A percentile compares a stretch with the other conserved stretches of the same genome.
Evolutionary conservation across 768 basidiomycete genomes (phyloP).

Genomic region (Fomitopsis serialis): DNA sequence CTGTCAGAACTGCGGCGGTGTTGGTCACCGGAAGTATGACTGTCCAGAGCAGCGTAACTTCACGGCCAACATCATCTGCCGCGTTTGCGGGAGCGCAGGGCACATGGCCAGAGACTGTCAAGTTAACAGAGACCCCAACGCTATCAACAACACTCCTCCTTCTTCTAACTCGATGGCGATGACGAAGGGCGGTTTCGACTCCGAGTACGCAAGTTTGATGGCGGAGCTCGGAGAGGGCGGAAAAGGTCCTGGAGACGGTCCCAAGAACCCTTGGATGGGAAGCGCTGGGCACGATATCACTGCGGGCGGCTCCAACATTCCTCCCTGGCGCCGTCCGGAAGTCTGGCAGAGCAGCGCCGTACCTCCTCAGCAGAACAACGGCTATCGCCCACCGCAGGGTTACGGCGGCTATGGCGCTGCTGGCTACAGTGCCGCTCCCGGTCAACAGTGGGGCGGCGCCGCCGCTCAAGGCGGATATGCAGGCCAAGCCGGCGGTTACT

Average conservation of each 20-base stretch:
- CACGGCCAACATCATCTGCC: slow-evolving; percentile 99
- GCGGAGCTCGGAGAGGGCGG: slow-evolving; percentile 91
- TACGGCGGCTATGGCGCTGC: slow-evolving; percentile 19
- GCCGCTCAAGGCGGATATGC: slow-evolving; percentile 36
- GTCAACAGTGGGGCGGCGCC: slow-evolving; percentile 14
- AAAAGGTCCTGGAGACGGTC: slow-evolving; percentile 48
- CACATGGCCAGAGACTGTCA: slow-evolving; percentile 99
- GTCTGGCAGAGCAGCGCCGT: slow-evolving; percentile 59
- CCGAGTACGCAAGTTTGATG: slow-evolving; percentile 96
- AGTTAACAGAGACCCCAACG: slow-evolving; percentile 86
- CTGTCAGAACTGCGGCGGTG: slow-evolving; percentile 93
- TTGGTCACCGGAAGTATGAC: slow-evolving; percentile 97
- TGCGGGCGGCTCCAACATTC: slow-evolving; percentile 68
- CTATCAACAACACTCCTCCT: slow-evolving; percentile 33
- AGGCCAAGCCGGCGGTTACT: slow-evolving; percentile 28
- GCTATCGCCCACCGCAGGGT: slow-evolving; percentile 60
- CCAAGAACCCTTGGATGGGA: slow-evolving; percentile 58
- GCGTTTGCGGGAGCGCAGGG: slow-evolving; percentile 94
- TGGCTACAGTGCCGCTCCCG: slow-evolving; percentile 15
- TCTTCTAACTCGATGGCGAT: slow-evolving; percentile 35
- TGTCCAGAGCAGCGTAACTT: slow-evolving; percentile 98
- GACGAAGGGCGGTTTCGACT: slow-evolving; percentile 83
- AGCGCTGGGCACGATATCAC: slow-evolving; percentile 56
- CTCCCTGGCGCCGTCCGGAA: slow-evolving; percentile 90
- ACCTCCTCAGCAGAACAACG: slow-evolving; percentile 43